Base-by-base conservation (phyloP, 257 asterid genomes). In the Plantago elongata region DNA sequence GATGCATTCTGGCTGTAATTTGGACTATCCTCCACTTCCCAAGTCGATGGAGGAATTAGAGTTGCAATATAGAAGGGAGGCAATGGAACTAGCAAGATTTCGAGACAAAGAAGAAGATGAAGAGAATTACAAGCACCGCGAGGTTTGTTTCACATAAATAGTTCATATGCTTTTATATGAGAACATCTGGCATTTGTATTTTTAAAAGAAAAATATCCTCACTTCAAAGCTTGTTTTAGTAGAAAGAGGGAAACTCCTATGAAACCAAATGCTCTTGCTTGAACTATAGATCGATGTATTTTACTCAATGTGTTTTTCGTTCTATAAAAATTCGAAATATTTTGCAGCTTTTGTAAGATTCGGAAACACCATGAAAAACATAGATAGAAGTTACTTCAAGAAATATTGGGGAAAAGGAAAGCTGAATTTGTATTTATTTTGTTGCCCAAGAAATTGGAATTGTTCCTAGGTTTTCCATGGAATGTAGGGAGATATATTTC, bases 71-170 rank as follows among this genome's bases (percentile, higher is more conserved):
- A 77, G 74, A 72, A 80, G 85, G 76, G 96, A 93, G 69, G 92
- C 92, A 37, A 73, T 77, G 79, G 99, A 93, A 66, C 97, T 93
- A 74, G 87, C 83, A 67, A 83, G 77, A 69, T 72, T 83, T 67
- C 94, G 96, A 64, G 94, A 93, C 79, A 89, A 82, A 82, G 99
- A 89, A 80, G 96, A 85, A 79, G 97, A 89, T 58, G 97, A 89
- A 66, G 99, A 93, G 76, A 89, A 83, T 77, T 58, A 49, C 74
- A 83, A 73, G 78, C 97, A 89, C 69, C 91, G 96, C n/a, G 95
- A 93, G 96, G 99, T 89, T 61, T 62, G 77, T 68, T 52, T 15
- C 42, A 55, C 61, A 57, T 34, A 43, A 9, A n/a, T 42, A 22
- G 34, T 5, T 37, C 45, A 11, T 66, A 16, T 63, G 12, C 51